These are phyloP conservation scores for Penicillium sp. DNA, from an alignment of 2,329 filamentous ascomycete species.

Conservation along the genomic window DNA sequence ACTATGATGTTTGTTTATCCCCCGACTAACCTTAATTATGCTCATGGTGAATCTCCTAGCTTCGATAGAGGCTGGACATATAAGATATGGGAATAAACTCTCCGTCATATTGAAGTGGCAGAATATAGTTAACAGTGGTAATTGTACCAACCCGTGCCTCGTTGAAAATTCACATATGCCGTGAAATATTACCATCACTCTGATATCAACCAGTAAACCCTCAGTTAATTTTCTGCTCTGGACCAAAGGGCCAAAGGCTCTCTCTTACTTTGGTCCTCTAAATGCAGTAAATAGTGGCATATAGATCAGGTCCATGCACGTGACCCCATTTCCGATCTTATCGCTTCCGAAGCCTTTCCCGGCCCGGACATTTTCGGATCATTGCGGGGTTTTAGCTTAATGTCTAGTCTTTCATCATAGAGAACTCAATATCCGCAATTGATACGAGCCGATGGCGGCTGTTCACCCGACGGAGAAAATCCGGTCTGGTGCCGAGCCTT, in stretches of 20 bases:
- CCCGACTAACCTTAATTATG: not conserved
- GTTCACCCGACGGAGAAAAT: slow-evolving; percentile 2
- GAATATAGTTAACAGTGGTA: not conserved
- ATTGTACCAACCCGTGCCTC: not conserved
- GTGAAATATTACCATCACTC: too few species aligned
- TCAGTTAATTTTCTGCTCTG: too few species aligned
- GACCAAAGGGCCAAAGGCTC: too few species aligned
- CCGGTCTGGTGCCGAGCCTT: slow-evolving; percentile 2
- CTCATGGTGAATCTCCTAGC: too few species aligned
- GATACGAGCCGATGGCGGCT: slow-evolving; percentile 6
- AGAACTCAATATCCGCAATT: not conserved
- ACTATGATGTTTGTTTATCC: not conserved
- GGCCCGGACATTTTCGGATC: slow-evolving; percentile 8
- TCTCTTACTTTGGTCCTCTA: too few species aligned
- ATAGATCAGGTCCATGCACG: not conserved
- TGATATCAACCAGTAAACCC: too few species aligned
- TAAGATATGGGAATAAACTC: not conserved
- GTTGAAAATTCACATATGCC: too few species aligned
- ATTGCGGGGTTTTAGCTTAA: slow-evolving; percentile 1
- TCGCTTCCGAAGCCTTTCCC: slow-evolving; percentile 8
- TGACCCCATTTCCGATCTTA: slow-evolving; percentile 11
- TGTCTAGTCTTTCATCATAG: not conserved
- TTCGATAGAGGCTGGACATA: not conserved
- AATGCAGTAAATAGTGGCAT: too few species aligned
- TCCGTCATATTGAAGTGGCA: not conserved